A percentile compares a stretch with the other conserved stretches of the same genome.
These are phyloP conservation scores for Trifolium subterraneum DNA, from an alignment of 306 rosid genomes.

Conservation along the genomic window DNA sequence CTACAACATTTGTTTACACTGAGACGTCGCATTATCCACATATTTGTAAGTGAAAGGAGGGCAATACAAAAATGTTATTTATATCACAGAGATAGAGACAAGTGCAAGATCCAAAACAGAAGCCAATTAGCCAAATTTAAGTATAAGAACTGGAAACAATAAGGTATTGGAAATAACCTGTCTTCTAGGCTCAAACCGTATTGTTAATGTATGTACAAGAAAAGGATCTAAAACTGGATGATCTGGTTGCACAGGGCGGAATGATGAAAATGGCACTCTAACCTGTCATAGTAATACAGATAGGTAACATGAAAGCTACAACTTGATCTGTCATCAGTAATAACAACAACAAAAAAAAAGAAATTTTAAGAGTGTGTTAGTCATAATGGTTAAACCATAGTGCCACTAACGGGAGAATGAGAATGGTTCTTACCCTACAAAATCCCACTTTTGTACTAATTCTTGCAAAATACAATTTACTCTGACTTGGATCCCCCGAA, in stretches of 20 bases:
- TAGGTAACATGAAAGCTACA: slow-evolving; percentile 36
- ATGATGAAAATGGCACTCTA: slow-evolving; percentile 90
- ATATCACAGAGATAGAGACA: not conserved
- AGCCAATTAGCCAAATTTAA: slow-evolving; percentile 26
- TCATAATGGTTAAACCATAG: slow-evolving; percentile 20
- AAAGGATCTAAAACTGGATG: slow-evolving; percentile 92
- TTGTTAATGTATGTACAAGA: slow-evolving; percentile 91
- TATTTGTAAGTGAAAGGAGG: slow-evolving; percentile 6
- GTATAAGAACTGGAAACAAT: slow-evolving; percentile 24
- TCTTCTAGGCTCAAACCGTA: slow-evolving; percentile 98
- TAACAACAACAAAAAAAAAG: not conserved
- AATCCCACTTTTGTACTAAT: slow-evolving; percentile 92
- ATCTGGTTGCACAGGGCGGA: slow-evolving; percentile 91
- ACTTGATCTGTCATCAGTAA: slow-evolving; percentile 23
- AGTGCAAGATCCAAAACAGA: slow-evolving; percentile 23
- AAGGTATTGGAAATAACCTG: slow-evolving; percentile 63
- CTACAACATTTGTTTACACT: not conserved
- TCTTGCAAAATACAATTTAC: slow-evolving; percentile 87
- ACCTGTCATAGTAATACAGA: slow-evolving; percentile 65
- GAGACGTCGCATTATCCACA: slow-evolving; percentile 1
- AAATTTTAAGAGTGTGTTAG: slow-evolving; percentile 11
- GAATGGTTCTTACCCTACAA: slow-evolving; percentile 72
- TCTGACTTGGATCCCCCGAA: slow-evolving; percentile 72
- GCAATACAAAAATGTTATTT: slow-evolving; percentile 22
- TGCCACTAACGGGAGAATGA: slow-evolving; percentile 22